Base-by-base conservation (phyloP, 75 land plant genomes). In the Cunninghamia lanceolata region DNA sequence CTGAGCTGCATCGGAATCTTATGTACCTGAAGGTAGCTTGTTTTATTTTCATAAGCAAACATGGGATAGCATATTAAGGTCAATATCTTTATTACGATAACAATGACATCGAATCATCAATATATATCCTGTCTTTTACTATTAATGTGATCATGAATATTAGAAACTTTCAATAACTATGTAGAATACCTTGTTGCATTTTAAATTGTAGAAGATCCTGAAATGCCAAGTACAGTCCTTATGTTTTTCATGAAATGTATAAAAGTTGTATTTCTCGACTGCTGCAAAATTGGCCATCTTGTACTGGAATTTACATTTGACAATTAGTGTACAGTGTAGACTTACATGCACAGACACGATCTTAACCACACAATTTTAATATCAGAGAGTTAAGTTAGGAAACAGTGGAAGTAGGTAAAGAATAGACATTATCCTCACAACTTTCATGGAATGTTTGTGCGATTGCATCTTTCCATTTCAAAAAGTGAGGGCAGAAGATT, bases 1-100 rank as follows among this genome's bases (percentile, higher is more conserved):
- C 94, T 35, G 98, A 97, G 87, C 95, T 97, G 32, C 97, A 97
- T 82, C 91, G 89, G 82, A 97, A 93, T 88, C 96, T 97, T 75
- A 93, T 97, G 91, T 93, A 93, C 88, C 89, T 97, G 21, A 97
- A 97, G 96, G 99, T 97, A 86, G 70, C 43, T n/a, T 5, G 30
- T 59, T 16, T 68, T 59, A 45, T 70, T 21, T n/a, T 74, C 82
- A 38, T 59, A 25, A 74, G 79, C 4, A 71, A 74, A 40, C 21
- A 40, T 25, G 21, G 19, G 85, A 17, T 45, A 35, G 2, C 82
- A 63, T 85, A 39, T 39, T 39, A 7, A 80, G 82, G 9, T 79
- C 32, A 39, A 25, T 28, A 80, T 80, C 36, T 68, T 79, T 74
- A 4, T 85, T 43, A 71, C 28, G 21, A 32, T n/a, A 21, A 70